Conservation (phyloP, 352 stramenopile genomes). For the Phytophthora citrophthora region DNA sequence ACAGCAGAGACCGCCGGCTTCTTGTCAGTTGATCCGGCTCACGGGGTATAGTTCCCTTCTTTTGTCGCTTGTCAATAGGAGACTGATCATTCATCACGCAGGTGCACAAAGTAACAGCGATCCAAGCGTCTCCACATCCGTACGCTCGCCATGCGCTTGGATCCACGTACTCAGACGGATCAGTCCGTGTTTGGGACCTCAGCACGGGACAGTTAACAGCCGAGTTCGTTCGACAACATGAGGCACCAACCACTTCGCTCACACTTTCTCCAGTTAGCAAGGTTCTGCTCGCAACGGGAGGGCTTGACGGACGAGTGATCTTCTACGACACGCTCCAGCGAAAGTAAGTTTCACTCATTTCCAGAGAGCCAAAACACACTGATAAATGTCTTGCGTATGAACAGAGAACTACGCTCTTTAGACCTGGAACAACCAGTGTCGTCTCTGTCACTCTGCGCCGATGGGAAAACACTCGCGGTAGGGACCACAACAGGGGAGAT, state of each 20-base stretch:
- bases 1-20: slow-evolving; percentile 56
- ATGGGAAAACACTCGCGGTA: slow-evolving; percentile 70
- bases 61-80: not conserved
- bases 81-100: slow-evolving; percentile 14
- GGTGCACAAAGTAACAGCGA: slow-evolving; percentile 58
- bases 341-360: slow-evolving; percentile 42
- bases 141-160: slow-evolving; percentile 63
- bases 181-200: slow-evolving; percentile 73
- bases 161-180: slow-evolving; percentile 65
- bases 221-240: slow-evolving; percentile 67
- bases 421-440: slow-evolving; percentile 67
- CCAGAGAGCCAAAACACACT: not conserved
- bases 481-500: slow-evolving; percentile 62
- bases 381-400: slow-evolving; percentile 5
- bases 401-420: slow-evolving; percentile 60
- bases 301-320: slow-evolving; percentile 70
- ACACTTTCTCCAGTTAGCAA: slow-evolving; percentile 78
- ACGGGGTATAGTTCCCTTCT: slow-evolving; percentile 31
- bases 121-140: slow-evolving; percentile 68
- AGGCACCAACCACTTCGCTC: slow-evolving; percentile 59
- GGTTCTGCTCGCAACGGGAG: slow-evolving; percentile 60
- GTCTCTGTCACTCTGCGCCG: slow-evolving; percentile 61
- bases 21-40: slow-evolving; percentile 51
- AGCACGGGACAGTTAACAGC: slow-evolving; percentile 54
- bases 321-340: slow-evolving; percentile 75